These are phyloP conservation scores for Kwoniella dendrophila DNA, from an alignment of 768 basidiomycete genomes.

Conservation along the genomic window DNA sequence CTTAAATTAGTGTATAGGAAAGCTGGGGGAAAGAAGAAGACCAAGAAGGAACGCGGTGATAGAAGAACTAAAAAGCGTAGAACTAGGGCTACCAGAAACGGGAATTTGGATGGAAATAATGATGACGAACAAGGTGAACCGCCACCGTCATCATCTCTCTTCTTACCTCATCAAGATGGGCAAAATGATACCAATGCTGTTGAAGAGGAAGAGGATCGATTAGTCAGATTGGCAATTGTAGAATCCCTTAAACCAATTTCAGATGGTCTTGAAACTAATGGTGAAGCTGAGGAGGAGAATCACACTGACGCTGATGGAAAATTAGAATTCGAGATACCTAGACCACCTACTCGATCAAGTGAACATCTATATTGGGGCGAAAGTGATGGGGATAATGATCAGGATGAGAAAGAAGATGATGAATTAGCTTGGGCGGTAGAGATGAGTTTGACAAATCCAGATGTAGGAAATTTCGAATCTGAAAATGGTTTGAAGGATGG, in stretches of 20 bases:
- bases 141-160: constrained; percentile 6
- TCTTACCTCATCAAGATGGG: background rate
- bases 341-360: constrained; percentile 19
- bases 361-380: constrained; percentile 16
- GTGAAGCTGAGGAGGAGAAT: background rate
- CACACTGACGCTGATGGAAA: background rate
- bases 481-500: constrained; percentile 17
- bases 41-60: constrained; percentile 4
- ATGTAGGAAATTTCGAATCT: constrained; percentile 8
- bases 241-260: constrained; percentile 32
- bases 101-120: background rate
- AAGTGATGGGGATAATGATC: constrained; percentile 10
- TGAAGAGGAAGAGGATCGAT: constrained; percentile 34
- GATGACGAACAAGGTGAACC: constrained; percentile 20
- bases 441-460: constrained; percentile 29
- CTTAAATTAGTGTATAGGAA: constrained; percentile 54
- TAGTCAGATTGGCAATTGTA: constrained; percentile 34
- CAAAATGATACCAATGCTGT: background rate
- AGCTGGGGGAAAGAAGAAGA: constrained; percentile 28
- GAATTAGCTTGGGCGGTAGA: constrained; percentile 47
- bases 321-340: background rate
- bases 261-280: too few species aligned
- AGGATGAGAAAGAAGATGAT: constrained; percentile 40
- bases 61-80: constrained; percentile 12
- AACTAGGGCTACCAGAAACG: constrained; percentile 6